Percentiles rank a stretch among this genome's conserved stretches.
Evolutionary conservation across 2,329 filamentous ascomycete species (phyloP).

Genomic region (Scytalidium sp.): DNA sequence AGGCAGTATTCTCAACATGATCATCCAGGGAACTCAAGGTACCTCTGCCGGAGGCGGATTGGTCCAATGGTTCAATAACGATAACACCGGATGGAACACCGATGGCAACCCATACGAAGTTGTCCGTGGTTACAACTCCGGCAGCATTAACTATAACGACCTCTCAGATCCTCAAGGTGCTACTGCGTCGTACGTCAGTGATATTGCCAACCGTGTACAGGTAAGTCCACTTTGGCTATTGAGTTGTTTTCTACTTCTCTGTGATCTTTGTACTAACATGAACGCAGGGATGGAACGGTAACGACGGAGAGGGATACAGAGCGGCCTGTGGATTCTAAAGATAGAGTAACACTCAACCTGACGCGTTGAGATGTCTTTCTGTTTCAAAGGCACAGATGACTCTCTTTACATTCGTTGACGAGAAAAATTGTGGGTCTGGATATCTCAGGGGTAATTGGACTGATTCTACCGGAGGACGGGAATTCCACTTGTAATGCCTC

Average conservation of each 20-base stretch:
- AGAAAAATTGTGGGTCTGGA: no score
- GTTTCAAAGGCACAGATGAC: no score
- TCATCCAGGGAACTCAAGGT: conserved; percentile 21
- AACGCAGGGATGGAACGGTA: not conserved
- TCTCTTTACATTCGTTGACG: no score
- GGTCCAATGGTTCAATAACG: conserved; percentile 12
- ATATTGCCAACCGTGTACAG: conserved; percentile 23
- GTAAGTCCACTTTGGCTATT: no score
- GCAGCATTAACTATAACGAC: conserved; percentile 19
- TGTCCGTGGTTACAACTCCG: conserved; percentile 27
- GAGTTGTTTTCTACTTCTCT: not conserved
- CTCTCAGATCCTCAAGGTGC: conserved; percentile 21
- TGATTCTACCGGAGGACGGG: no score
- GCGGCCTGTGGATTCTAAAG: not conserved
- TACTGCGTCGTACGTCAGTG: conserved; percentile 25
- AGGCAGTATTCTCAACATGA: conserved; percentile 21
- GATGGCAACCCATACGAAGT: conserved; percentile 24
- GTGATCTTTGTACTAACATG: no score
- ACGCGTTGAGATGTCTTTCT: no score
- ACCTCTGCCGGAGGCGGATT: conserved; percentile 17
- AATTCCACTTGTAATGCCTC: no score
- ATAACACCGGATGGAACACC: conserved; percentile 8
- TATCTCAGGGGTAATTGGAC: no score
- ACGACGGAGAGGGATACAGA: conserved; percentile 1
- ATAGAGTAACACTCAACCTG: no score